Conservation (phyloP, 805 yeast genomes). For the Starmerella potacharoeniae region DNA sequence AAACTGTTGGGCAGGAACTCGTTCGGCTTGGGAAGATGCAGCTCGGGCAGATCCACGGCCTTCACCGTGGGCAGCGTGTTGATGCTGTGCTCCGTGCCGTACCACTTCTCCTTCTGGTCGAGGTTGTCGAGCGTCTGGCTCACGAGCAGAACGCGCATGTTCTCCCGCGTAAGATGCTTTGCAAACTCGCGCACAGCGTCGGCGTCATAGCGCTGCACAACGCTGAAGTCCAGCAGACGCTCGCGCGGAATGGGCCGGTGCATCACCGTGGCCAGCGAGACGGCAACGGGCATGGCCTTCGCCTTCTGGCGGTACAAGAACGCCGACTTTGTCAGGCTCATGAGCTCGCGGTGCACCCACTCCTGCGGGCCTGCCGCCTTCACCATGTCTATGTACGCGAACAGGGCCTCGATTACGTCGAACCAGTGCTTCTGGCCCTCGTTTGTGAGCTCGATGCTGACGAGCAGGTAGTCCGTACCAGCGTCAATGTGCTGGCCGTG, state of each 20-base stretch:
- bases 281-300: constrained; percentile 61
- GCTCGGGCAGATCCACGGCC: constrained; percentile 21
- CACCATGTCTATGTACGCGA: constrained; percentile 64
- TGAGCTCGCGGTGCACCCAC: constrained; percentile 72
- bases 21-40: constrained; percentile 62
- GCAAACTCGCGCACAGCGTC: constrained; percentile 41
- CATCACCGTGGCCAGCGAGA: constrained; percentile 49
- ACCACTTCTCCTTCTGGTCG: constrained; percentile 62
- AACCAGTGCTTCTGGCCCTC: constrained; percentile 52
- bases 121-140: constrained; percentile 42
- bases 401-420: constrained; percentile 45
- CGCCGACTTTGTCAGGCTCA: constrained; percentile 51
- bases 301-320: constrained; percentile 75
- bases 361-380: constrained; percentile 48
- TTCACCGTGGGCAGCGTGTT: constrained; percentile 29
- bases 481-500: constrained; percentile 48
- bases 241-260: constrained; percentile 58
- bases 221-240: constrained; percentile 44
- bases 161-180: constrained; percentile 41
- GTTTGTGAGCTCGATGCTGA: constrained; percentile 66
- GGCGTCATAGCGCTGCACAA: constrained; percentile 50
- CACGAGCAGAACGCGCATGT: constrained; percentile 48
- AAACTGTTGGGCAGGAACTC: constrained; percentile 75
- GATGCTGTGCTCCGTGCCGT: constrained; percentile 68
- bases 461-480: constrained; percentile 55